A percentile compares a stretch with the other conserved stretches of the same genome.
phyloP scores from a whole-genome alignment of 2,329 filamentous ascomycete genomes.

The Verticillium isaacii region DNA sequence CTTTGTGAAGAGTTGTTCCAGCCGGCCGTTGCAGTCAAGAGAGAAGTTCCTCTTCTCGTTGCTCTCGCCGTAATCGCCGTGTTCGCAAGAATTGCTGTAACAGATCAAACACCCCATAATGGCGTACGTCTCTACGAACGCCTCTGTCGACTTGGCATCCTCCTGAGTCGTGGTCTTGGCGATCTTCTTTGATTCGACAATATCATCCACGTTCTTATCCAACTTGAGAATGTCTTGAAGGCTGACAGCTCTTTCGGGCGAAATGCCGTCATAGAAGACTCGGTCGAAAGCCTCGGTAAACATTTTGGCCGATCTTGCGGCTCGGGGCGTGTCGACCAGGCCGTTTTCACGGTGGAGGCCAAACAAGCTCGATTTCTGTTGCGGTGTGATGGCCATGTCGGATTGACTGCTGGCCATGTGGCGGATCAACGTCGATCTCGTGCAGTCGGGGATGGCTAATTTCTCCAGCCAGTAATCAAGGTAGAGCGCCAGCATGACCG shows the following conservation, averaged over 20 bases:
- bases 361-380: conserved; percentile 48
- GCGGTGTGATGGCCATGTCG: conserved; percentile 45
- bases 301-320: conserved; percentile 36
- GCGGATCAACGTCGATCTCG: conserved; percentile 46
- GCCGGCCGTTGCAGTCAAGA: conserved; percentile 27
- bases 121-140: conserved; percentile 47
- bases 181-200: conserved; percentile 48
- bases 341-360: conserved; percentile 39
- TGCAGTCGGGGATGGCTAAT: conserved; percentile 46
- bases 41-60: conserved; percentile 50
- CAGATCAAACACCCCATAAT: conserved; percentile 55
- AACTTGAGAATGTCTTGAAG: conserved; percentile 48
- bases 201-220: conserved; percentile 48
- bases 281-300: conserved; percentile 54
- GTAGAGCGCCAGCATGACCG: conserved; percentile 46
- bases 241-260: conserved; percentile 33
- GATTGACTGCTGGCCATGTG: conserved; percentile 46
- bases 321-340: conserved; percentile 29
- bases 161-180: conserved; percentile 38
- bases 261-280: conserved; percentile 38
- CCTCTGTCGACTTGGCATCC: conserved; percentile 22
- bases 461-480: conserved; percentile 48
- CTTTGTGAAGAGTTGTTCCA: conserved; percentile 1
- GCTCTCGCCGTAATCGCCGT: conserved; percentile 52
- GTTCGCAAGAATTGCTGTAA: conserved; percentile 56